A percentile compares a stretch with the other conserved stretches of the same genome.
phyloP scores from a whole-genome alignment of 345 rosid genomes.

The Bruguiera sexangula region DNA sequence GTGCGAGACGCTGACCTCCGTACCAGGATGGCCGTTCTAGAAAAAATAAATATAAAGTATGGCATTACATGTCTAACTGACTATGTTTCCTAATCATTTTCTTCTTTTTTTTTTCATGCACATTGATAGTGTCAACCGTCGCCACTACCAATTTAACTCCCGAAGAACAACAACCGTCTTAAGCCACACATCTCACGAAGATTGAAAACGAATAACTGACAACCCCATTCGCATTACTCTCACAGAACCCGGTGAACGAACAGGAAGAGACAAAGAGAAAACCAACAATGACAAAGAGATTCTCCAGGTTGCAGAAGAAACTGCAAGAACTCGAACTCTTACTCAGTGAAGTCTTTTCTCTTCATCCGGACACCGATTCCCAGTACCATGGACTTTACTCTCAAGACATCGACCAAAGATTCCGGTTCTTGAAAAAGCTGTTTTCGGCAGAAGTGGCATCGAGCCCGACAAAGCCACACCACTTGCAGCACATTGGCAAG shows the following conservation, averaged over 20 bases:
- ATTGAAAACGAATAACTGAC: no score
- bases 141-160: no score
- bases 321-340: constrained; percentile 31
- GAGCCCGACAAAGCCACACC: constrained; percentile 24
- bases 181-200: no score
- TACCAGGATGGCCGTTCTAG: no score
- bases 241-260: background rate
- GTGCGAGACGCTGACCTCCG: no score
- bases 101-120: no score
- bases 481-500: constrained; percentile 24
- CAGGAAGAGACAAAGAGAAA: background rate
- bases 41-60: no score
- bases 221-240: background rate
- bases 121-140: no score
- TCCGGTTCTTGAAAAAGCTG: constrained; percentile 36
- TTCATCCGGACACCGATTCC: constrained; percentile 5
- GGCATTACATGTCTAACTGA: background rate
- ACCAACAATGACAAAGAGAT: constrained; percentile 29
- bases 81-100: no score
- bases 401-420: constrained; percentile 33
- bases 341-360: constrained; percentile 21
- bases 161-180: no score
- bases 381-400: constrained; percentile 8
- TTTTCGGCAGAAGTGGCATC: constrained; percentile 42
- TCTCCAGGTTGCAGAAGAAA: constrained; percentile 37